Percentiles rank a stretch among this genome's conserved stretches.
Evolutionary conservation across 1,284 basidiomycete genomes (phyloP).

Genomic region (Marasmius fiardii): DNA sequence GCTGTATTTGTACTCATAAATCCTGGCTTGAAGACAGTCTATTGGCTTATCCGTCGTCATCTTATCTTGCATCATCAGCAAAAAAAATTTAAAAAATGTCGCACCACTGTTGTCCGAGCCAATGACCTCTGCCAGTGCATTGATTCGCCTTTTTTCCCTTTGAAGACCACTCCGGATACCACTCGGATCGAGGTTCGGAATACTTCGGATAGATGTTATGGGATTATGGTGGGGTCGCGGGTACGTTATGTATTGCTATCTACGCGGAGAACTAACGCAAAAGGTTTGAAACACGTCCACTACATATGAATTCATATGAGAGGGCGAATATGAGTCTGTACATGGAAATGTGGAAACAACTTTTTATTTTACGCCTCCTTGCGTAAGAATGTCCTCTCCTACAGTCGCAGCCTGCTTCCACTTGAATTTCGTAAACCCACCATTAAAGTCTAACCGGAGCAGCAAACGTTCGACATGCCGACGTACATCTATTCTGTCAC

Average conservation of each 20-base stretch:
- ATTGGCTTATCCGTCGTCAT: conserved; percentile 5
- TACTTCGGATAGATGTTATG: background rate
- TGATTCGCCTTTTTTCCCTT: background rate
- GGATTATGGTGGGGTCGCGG: background rate
- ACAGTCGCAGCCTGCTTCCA: conserved; percentile 21
- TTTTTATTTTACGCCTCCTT: conserved; percentile 29
- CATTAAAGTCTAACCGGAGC: conserved; percentile 83
- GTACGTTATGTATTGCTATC: background rate
- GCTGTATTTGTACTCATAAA: conserved; percentile 38
- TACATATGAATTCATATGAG: too few relatives aligned
- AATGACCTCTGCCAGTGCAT: conserved; percentile 4
- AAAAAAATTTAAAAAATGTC: background rate
- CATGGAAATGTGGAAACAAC: conserved; percentile 9
- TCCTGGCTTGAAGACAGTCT: conserved; percentile 5
- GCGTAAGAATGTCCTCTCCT: conserved; percentile 46
- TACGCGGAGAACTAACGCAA: conserved; percentile 2
- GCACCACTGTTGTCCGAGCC: conserved; percentile 7
- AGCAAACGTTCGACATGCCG: conserved; percentile 82
- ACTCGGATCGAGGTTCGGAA: background rate
- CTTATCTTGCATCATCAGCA: conserved; percentile 10
- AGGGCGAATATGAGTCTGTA: too few relatives aligned
- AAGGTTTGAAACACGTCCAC: too few relatives aligned
- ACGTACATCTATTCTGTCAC: conserved; percentile 61
- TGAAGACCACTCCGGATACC: background rate
- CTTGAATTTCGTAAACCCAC: conserved; percentile 61